phyloP scores from a whole-genome alignment of 257 asterid species.

The Scutellaria minor region DNA sequence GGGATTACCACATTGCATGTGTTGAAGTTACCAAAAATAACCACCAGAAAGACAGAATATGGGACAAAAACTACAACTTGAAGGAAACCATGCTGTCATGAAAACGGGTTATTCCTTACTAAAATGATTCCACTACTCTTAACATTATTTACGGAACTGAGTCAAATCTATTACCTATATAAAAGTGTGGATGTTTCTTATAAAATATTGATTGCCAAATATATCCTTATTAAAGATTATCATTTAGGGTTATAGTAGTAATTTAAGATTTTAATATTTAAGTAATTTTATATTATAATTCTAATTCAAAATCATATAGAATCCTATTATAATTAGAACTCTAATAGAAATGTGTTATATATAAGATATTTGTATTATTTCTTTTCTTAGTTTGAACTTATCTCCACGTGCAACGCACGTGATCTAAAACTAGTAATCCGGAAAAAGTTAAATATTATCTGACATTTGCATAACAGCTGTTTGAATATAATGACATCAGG shows the following conservation, averaged over 20 bases:
- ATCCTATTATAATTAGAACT: too few relatives aligned
- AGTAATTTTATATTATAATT: too few relatives aligned
- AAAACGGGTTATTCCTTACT: conserved; percentile 7
- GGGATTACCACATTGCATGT: not conserved
- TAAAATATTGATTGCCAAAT: too few relatives aligned
- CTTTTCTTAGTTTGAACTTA: too few relatives aligned
- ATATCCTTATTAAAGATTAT: too few relatives aligned
- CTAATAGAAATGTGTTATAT: too few relatives aligned
- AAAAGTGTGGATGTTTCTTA: too few relatives aligned
- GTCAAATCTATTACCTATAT: not conserved
- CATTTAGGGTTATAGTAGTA: too few relatives aligned
- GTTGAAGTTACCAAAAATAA: not conserved
- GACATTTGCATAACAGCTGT: conserved; percentile 5
- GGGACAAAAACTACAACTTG: not conserved
- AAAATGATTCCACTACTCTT: conserved; percentile 13
- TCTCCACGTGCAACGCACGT: too few relatives aligned
- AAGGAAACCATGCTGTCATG: not conserved
- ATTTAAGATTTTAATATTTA: too few relatives aligned
- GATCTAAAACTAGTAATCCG: not conserved
- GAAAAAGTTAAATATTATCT: conserved; percentile 8
- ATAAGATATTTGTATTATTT: too few relatives aligned
- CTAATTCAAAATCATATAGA: too few relatives aligned
- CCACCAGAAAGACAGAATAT: not conserved
- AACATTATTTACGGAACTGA: conserved; percentile 14
- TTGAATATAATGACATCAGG: conserved; percentile 3